Conservation (phyloP, 2,329 filamentous ascomycete species). For the Penicillium sp. region DNA sequence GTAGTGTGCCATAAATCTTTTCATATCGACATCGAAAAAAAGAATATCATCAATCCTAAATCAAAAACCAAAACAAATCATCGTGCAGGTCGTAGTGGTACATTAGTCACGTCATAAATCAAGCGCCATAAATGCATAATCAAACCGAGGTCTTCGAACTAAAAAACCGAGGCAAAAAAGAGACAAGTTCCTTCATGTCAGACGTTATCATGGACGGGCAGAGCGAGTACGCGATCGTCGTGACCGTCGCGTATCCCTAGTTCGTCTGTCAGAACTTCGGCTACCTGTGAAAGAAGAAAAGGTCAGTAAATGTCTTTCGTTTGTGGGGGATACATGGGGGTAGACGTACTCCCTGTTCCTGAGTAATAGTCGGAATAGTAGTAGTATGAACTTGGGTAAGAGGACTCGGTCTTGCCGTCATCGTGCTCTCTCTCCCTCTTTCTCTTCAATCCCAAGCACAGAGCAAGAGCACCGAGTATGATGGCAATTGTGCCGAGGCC, state of each 20-base stretch:
- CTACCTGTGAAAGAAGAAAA: constrained; percentile 35
- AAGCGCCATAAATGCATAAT: constrained; percentile 23
- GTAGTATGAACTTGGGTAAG: constrained; percentile 42
- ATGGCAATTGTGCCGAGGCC: constrained; percentile 43
- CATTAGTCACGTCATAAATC: constrained; percentile 20
- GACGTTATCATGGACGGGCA: constrained; percentile 22
- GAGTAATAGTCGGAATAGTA: constrained; percentile 41
- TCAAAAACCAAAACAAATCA: constrained; percentile 6
- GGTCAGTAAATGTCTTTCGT: constrained; percentile 3
- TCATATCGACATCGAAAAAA: constrained; percentile 15
- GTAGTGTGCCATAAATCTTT: background rate
- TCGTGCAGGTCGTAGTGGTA: constrained; percentile 21
- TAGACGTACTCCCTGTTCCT: constrained; percentile 41
- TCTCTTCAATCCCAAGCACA: constrained; percentile 48
- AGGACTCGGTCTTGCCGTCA: constrained; percentile 41
- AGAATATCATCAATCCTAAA: constrained; percentile 12
- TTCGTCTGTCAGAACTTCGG: constrained; percentile 45
- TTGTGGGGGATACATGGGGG: background rate
- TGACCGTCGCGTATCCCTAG: constrained; percentile 32
- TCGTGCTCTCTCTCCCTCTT: constrained; percentile 35
- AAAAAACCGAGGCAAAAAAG: no score
- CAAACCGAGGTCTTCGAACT: constrained; percentile 1
- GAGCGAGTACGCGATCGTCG: constrained; percentile 32
- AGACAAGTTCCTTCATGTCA: background rate
- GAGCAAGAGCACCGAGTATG: constrained; percentile 43